phyloP scores from a whole-genome alignment of 768 basidiomycete species.

The Leccinum obscurum region DNA sequence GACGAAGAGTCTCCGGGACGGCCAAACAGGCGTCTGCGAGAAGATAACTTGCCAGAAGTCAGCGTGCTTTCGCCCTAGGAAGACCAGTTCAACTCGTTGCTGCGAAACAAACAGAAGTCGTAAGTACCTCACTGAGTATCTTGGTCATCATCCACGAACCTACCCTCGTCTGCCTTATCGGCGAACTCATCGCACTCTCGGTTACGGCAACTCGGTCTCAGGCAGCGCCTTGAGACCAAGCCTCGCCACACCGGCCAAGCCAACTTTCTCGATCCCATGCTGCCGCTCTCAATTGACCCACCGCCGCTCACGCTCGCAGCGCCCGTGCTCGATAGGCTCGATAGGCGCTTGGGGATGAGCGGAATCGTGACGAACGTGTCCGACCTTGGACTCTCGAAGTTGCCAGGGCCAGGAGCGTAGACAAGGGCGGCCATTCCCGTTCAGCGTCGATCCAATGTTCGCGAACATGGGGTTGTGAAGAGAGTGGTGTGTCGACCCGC shows the following conservation, averaged over 20 bases:
- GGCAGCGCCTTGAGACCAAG: conserved; percentile 35
- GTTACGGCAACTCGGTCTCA: conserved; percentile 57
- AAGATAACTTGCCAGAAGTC: conserved; percentile 34
- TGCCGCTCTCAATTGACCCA: conserved; percentile 14
- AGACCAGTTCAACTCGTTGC: neutral
- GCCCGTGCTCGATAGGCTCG: conserved; percentile 29
- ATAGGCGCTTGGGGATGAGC: conserved; percentile 23
- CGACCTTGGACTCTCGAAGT: conserved; percentile 34
- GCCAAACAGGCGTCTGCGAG: conserved; percentile 58
- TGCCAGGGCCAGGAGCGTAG: conserved; percentile 20
- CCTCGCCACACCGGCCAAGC: conserved; percentile 22
- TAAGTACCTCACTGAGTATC: conserved; percentile 60
- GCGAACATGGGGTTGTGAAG: conserved; percentile 40
- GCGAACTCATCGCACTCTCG: conserved; percentile 55
- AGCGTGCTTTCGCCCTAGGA: conserved; percentile 52
- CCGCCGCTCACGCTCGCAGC: conserved; percentile 28
- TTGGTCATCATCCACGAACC: conserved; percentile 49
- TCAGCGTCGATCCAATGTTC: conserved; percentile 32
- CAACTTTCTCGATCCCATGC: conserved; percentile 20
- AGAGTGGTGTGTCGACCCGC: conserved; percentile 46
- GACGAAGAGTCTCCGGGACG: conserved; percentile 45
- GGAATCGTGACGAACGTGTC: conserved; percentile 19
- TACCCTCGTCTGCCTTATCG: conserved; percentile 29
- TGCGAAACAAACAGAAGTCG: conserved; percentile 18
- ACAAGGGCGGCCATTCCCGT: conserved; percentile 20